Evolutionary conservation across 257 asterid species (phyloP), one percentile per base, ranked within the genome.

Genomic region (Dorcoceras hygrometricum): DNA sequence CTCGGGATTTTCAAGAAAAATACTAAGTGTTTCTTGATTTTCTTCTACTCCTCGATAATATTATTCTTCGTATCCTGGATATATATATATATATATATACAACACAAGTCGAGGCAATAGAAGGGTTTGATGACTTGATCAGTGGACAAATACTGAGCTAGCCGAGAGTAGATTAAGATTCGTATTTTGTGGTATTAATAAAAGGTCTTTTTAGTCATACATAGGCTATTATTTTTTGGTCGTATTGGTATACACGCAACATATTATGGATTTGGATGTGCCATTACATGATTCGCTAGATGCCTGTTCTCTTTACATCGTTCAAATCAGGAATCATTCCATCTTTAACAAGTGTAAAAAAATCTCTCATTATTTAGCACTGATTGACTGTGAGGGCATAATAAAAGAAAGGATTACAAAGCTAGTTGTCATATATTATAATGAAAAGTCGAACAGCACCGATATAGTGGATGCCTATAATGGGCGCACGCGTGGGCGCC

Each of bases 151-250:
- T 43, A 23, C 43, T 36, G 8, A 29, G 48, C 58, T n/a, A 66
- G 66, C 68, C 43, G 68, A 28, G 8, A 28, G 8, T 53, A 46
- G 76, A 62, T 65, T 67, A 56, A 72, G 80, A 81, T 83, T 70
- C 86, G 57, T 55, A 63, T 61, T 76, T 54, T 80, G 90, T 86
- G 90, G 89, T 77, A 62, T 57, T 75, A 36, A 75, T 64, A 46
- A 48, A 34, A 34, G 18, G 6, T 58, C 63, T 73, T 71, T 60
- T 61, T 26, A 1, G 29, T 4, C 20, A 14, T 43, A 3, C 62
- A 71, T 69, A 34, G 71, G 75, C 29, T n/a, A 78, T 73, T 9
- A 75, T 85, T 81, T 77, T 32, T 64, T 64, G 70, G 72, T n/a
- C 68, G 39, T 59, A 62, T 26, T 34, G 10, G 50, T n/a, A 71